Conservation (phyloP, 257 asterid species). For the Euphrasia confusa region DNA sequence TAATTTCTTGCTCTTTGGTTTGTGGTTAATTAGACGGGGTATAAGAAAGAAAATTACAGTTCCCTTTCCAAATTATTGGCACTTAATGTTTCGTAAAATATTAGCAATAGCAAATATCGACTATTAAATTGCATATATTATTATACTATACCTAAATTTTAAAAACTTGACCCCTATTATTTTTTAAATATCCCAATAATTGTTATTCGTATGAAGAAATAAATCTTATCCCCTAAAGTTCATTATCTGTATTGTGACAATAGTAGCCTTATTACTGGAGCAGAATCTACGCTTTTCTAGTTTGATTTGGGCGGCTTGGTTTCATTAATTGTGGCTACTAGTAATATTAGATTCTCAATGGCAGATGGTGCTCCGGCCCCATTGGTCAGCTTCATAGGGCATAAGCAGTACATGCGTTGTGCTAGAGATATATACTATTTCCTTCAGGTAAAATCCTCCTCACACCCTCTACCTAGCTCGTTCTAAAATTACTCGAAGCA, state of each 20-base stretch:
- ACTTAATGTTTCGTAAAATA: neutral
- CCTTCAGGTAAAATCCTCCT: slow-evolving; percentile 57
- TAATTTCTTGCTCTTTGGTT: slow-evolving; percentile 9
- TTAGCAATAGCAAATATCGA: too few relatives aligned
- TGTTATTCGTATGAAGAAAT: neutral
- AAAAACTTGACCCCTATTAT: neutral
- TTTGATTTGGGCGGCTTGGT: slow-evolving; percentile 13
- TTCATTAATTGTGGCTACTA: neutral
- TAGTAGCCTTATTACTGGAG: too few relatives aligned
- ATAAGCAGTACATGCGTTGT: slow-evolving; percentile 73
- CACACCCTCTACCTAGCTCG: neutral
- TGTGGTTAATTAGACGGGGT: neutral
- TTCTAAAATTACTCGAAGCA: neutral
- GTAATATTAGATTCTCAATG: slow-evolving; percentile 15
- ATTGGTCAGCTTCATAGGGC: slow-evolving; percentile 86
- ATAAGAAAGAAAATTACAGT: neutral
- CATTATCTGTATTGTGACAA: neutral
- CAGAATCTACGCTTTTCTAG: neutral
- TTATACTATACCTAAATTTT: neutral
- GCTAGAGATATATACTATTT: slow-evolving; percentile 83
- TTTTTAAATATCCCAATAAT: neutral
- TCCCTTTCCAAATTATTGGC: neutral
- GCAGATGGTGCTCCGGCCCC: slow-evolving; percentile 87
- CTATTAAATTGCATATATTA: neutral
- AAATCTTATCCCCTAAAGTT: neutral